Conservation (phyloP, 2,329 filamentous ascomycete species). For the Hirsutella thompsonii region DNA sequence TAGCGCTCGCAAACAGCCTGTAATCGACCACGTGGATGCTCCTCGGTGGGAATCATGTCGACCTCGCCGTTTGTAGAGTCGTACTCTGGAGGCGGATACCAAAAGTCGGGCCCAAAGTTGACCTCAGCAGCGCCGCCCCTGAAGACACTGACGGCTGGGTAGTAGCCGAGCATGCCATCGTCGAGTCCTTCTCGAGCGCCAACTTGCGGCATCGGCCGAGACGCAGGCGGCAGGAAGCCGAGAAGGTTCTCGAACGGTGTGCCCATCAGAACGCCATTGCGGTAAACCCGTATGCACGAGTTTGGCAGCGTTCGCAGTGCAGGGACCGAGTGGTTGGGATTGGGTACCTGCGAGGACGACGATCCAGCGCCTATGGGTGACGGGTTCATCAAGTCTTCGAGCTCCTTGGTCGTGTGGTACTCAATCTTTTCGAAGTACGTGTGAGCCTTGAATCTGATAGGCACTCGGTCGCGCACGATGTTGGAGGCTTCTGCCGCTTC, state of each 20-base stretch:
- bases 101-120: conserved; percentile 91
- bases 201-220: conserved; percentile 55
- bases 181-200: conserved; percentile 80
- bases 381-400: conserved; percentile 73
- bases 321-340: conserved; percentile 58
- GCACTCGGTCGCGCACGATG: conserved; percentile 87
- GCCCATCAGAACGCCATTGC: conserved; percentile 79
- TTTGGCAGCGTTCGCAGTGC: conserved; percentile 78
- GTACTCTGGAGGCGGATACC: conserved; percentile 62
- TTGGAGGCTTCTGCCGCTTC: conserved; percentile 52
- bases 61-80: conserved; percentile 30
- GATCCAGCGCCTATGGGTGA: conserved; percentile 33
- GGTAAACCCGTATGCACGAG: conserved; percentile 80
- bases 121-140: conserved; percentile 81
- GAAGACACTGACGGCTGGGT: conserved; percentile 86
- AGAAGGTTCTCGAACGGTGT: conserved; percentile 80
- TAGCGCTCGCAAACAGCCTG: conserved; percentile 66
- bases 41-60: conserved; percentile 26
- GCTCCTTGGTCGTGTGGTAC: conserved; percentile 74
- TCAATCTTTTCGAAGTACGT: conserved; percentile 91
- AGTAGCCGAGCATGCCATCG: conserved; percentile 91
- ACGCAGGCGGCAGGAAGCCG: conserved; percentile 84
- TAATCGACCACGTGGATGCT: conserved; percentile 19
- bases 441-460: conserved; percentile 86
- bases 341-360: conserved; percentile 45